Base-by-base conservation (phyloP, 2,329 filamentous ascomycete species). In the Fusarium hainanense region DNA sequence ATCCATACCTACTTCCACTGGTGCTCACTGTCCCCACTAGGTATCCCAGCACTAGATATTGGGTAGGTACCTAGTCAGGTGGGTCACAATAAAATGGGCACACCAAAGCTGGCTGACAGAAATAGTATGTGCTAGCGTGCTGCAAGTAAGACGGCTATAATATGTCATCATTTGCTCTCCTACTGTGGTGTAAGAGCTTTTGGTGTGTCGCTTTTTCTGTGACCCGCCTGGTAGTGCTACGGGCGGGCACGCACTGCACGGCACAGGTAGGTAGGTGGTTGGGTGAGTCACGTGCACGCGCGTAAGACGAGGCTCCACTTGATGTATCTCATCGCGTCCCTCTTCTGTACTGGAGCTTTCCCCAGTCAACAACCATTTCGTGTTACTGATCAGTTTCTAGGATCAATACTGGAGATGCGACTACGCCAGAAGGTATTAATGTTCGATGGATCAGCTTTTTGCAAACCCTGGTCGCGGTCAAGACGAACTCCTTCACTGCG, bases 401-500 rank as follows among this genome's bases (percentile, higher is more conserved):
- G 48, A 28, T 69, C 49, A 44, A 54, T 60, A 57, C 63, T 64
- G 61, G 73, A 75, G 72, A 71, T 21, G n/a, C 54, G 58, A 56
- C 6, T 34, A 52, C 41, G 25, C 51, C 49, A 18, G 41, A 47
- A 71, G 44, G 49, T 21, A 23, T 52, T 37, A 59, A 64, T 64
- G 6, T 67, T 56, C 56, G 59, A 52, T 55, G n/a, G 66, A 71
- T 59, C 57, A 72, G 65, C 58, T 47, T 50, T 63, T 52, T 37
- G 46, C 3, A 48, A 47, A 16, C 52, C 52, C 54, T 32, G 57
- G 58, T 69, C 50, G 50, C 73, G 55, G 70, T 72, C 70, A 75
- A 72, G 74, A 54, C 71, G 73, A 79, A 76, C 79, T 85, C 85
- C 85, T 85, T 87, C 83, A 80, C 71, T 62, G 72, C 68, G 68